Evolutionary conservation across 164 flowering plant genomes (phyloP).

Genomic region (Vitis amurensis): DNA sequence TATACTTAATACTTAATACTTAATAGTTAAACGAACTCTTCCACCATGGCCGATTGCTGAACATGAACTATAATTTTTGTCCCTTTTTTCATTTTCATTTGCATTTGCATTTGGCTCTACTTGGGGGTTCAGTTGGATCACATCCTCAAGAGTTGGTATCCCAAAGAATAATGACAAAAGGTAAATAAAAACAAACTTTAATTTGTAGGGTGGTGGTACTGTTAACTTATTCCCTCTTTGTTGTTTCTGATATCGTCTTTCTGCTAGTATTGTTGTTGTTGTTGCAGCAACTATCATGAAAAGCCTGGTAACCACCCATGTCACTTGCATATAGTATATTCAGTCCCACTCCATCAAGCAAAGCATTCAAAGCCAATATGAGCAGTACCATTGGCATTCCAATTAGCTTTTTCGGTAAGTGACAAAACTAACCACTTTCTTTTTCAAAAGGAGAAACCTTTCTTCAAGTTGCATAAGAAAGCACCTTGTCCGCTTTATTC

Average conservation of each 20-base stretch:
- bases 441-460: constrained; percentile 34
- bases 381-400: constrained; percentile 23
- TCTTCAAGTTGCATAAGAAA: constrained; percentile 48
- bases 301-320: constrained; percentile 25
- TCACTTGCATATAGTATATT: constrained; percentile 25
- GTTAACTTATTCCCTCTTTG: background rate
- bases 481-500: constrained; percentile 46
- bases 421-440: constrained; percentile 45
- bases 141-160: background rate
- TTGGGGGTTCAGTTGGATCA: background rate
- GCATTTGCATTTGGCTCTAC: background rate
- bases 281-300: constrained; percentile 28
- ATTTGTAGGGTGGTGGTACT: no score
- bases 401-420: constrained; percentile 21
- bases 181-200: background rate
- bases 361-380: constrained; percentile 28
- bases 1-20: background rate
- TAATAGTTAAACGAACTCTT: background rate
- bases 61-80: background rate
- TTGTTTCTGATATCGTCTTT: constrained; percentile 12
- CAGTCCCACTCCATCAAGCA: constrained; percentile 23
- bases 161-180: background rate
- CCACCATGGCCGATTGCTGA: background rate
- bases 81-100: no score
- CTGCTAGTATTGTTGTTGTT: constrained; percentile 1